Base-by-base conservation (phyloP, 805 yeast species). In the Wickerhamomyces strasburgensis region DNA sequence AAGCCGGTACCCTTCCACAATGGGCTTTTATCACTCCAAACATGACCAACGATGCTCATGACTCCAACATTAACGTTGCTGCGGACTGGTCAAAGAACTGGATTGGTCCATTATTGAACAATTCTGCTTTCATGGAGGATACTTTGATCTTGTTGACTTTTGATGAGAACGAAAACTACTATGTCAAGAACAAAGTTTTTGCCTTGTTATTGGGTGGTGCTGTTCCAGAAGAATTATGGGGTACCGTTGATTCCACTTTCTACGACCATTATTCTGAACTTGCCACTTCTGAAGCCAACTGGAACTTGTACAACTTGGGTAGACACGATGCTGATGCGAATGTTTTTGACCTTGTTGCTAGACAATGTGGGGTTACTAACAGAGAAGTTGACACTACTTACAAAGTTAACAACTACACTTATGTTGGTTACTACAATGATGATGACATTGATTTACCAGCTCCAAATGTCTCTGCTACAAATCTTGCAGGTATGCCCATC, bases 1-100 rank as follows among this genome's bases (percentile, higher is more conserved):
- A 50, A 25, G 51, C 58, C 47, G 51, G 67, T 44, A 48, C 55
- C 34, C 58, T 72, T 46, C 77, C 78, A 30, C 78, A 73, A 62
- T 73, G 72, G 71, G 46, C 62, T 44, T 63, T 72, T 60, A 64
- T 73, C 53, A 72, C 77, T 29, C 78, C 78, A 39, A 72, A 72
- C 60, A 65, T 70, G 70, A 58, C 72, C 40, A 61, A 70, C 56
- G 76, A 73, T 52, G 78, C 75, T 31, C 73, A 73, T 43, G 74
- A 68, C 55, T 47, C 70, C 29, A 68, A 62, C 47, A 64, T 73
- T 37, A 62, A 61, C 37, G 60, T 64, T 34, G 67, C 76, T n/a
- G 72, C 72, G 27, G 40, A 47, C 35, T 73, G 78, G 78, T 48
- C 70, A 26, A 63, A 62, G 38, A 43, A 55, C 38, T 71, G 70